A percentile compares a stretch with the other conserved stretches of the same genome.
Conservation (phyloP, 2,329 filamentous ascomycete genomes). For the Delphinella strobiligena region DNA sequence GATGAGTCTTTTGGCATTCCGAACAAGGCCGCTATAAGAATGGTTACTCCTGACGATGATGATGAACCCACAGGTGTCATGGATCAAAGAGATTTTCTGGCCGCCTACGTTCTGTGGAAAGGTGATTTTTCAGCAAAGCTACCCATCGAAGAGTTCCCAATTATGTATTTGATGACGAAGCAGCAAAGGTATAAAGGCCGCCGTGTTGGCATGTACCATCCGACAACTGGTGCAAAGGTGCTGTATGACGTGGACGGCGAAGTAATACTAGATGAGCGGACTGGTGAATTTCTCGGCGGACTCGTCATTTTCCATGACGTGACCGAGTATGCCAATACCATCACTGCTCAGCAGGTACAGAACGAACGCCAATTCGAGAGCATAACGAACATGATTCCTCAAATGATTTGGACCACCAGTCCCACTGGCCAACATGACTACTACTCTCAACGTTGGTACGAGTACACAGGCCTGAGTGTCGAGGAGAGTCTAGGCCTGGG, state of each 20-base stretch:
- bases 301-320: slow-evolving; percentile 62
- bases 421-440: slow-evolving; percentile 58
- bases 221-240: slow-evolving; percentile 38
- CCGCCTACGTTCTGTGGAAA: slow-evolving; percentile 50
- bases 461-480: slow-evolving; percentile 57
- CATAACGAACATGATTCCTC: slow-evolving; percentile 54
- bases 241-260: slow-evolving; percentile 58
- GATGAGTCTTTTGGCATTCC: slow-evolving; percentile 63
- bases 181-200: slow-evolving; percentile 46
- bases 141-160: slow-evolving; percentile 50
- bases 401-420: slow-evolving; percentile 58
- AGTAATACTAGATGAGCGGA: slow-evolving; percentile 52
- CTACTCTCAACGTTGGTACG: slow-evolving; percentile 66
- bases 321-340: slow-evolving; percentile 56
- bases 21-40: slow-evolving; percentile 48
- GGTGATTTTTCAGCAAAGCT: slow-evolving; percentile 53
- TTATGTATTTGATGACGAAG: slow-evolving; percentile 51
- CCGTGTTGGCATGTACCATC: slow-evolving; percentile 52
- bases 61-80: slow-evolving; percentile 23
- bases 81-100: slow-evolving; percentile 40
- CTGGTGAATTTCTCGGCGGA: slow-evolving; percentile 61
- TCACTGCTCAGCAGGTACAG: slow-evolving; percentile 55
- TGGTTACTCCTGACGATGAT: slow-evolving; percentile 24
- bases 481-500: slow-evolving; percentile 50
- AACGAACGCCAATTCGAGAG: slow-evolving; percentile 64